Evolutionary conservation across 495 filamentous ascomycete species (phyloP).

Genomic region (Annulohypoxylon maeteangense): DNA sequence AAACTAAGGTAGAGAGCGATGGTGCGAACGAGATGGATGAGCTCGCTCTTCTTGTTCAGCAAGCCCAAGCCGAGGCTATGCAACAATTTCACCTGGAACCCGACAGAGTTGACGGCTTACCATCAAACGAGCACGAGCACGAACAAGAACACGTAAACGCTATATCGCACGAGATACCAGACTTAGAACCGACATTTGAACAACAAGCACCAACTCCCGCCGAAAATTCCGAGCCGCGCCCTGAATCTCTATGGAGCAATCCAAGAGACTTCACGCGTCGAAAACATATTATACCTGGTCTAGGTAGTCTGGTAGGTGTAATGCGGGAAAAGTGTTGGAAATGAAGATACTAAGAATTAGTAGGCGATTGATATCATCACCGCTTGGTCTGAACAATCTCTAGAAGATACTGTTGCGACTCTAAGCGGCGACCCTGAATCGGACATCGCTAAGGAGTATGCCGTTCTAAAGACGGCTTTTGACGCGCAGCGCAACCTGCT

Average conservation of each 20-base stretch:
- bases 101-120: slow-evolving; percentile 12
- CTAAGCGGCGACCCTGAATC: slow-evolving; percentile 78
- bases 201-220: slow-evolving; percentile 23
- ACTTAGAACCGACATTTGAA: slow-evolving; percentile 19
- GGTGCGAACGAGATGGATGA: slow-evolving; percentile 40
- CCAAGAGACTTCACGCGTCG: slow-evolving; percentile 46
- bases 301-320: slow-evolving; percentile 53
- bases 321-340: neutral
- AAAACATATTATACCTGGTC: slow-evolving; percentile 52
- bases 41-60: slow-evolving; percentile 44
- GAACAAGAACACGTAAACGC: slow-evolving; percentile 15
- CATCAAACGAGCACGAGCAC: slow-evolving; percentile 8
- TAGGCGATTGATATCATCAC: slow-evolving; percentile 59
- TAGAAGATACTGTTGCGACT: slow-evolving; percentile 70
- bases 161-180: slow-evolving; percentile 22
- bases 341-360: slow-evolving; percentile 24
- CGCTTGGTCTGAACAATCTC: slow-evolving; percentile 55
- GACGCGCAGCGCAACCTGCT: slow-evolving; percentile 84
- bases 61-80: slow-evolving; percentile 46
- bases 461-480: slow-evolving; percentile 80
- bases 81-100: slow-evolving; percentile 41
- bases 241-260: slow-evolving; percentile 47
- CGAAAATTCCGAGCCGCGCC: slow-evolving; percentile 35
- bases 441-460: slow-evolving; percentile 83
- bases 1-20: slow-evolving; percentile 48